A percentile compares a stretch with the other conserved stretches of the same genome.
These are phyloP conservation scores for Letharia columbiana DNA, from an alignment of 495 filamentous ascomycete genomes.

Conservation along the genomic window DNA sequence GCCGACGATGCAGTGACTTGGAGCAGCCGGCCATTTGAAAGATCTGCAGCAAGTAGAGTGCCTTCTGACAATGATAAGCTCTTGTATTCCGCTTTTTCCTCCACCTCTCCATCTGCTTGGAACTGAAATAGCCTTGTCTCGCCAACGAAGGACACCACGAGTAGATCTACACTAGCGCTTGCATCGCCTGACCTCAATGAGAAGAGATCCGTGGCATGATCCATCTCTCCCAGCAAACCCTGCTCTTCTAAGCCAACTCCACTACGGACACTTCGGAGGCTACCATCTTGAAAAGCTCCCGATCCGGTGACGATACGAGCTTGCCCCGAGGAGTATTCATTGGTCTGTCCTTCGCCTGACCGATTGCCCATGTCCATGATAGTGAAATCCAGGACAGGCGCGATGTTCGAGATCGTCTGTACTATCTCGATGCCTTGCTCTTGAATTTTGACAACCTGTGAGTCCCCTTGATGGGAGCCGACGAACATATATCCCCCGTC, in stretches of 20 bases:
- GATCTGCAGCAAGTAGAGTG: constrained; percentile 62
- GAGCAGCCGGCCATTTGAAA: constrained; percentile 54
- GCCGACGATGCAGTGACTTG: constrained; percentile 67
- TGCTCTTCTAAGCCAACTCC: constrained; percentile 90
- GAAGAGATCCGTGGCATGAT: constrained; percentile 63
- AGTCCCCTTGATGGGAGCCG: constrained; percentile 88
- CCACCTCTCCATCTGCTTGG: constrained; percentile 63
- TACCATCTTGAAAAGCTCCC: constrained; percentile 78
- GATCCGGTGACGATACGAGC: constrained; percentile 89
- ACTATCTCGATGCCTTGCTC: constrained; percentile 51
- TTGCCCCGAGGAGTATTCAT: constrained; percentile 90
- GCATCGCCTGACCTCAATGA: constrained; percentile 45
- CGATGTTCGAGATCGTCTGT: constrained; percentile 76
- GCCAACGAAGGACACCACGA: constrained; percentile 71
- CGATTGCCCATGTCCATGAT: constrained; percentile 92
- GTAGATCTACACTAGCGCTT: constrained; percentile 50
- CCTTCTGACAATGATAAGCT: constrained; percentile 60
- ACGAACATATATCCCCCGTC: constrained; percentile 69
- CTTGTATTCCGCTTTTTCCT: constrained; percentile 68
- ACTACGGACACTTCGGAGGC: constrained; percentile 78
- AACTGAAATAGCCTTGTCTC: constrained; percentile 83
- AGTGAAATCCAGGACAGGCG: constrained; percentile 84
- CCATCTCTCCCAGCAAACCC: constrained; percentile 72
- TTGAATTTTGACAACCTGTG: constrained; percentile 65
- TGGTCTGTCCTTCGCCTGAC: constrained; percentile 64